Evolutionary conservation across 495 filamentous ascomycete species (phyloP).

Genomic region (Apiosordaria backusii): DNA sequence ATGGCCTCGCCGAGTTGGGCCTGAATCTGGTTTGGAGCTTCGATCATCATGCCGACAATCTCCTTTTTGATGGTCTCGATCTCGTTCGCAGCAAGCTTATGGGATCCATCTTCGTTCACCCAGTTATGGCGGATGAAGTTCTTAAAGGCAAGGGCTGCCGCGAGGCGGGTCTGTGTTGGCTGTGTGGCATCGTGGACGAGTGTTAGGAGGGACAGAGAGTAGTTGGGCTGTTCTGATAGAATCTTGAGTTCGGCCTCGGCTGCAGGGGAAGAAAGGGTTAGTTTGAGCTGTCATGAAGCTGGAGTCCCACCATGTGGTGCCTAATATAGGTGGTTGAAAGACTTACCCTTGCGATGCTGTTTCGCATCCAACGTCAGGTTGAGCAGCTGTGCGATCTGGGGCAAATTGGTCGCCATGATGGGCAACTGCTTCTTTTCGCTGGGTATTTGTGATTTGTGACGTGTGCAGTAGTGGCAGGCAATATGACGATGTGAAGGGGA

Average conservation of each 20-base stretch:
- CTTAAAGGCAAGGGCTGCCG: slow-evolving; percentile 95
- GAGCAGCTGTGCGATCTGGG: slow-evolving; percentile 71
- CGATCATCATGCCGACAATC: slow-evolving; percentile 94
- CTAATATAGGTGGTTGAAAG: not conserved
- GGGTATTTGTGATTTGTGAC: not conserved
- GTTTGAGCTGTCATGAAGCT: slow-evolving; percentile 1
- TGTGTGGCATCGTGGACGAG: slow-evolving; percentile 73
- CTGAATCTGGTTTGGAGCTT: slow-evolving; percentile 79
- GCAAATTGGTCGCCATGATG: slow-evolving; percentile 73
- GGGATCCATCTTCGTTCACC: slow-evolving; percentile 75
- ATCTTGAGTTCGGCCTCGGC: slow-evolving; percentile 74
- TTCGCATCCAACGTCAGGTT: slow-evolving; percentile 80
- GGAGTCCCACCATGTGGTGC: too few relatives aligned
- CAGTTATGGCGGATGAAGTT: slow-evolving; percentile 91
- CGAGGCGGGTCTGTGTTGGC: slow-evolving; percentile 72
- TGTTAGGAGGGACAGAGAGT: slow-evolving; percentile 81
- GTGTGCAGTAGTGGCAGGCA: not conserved
- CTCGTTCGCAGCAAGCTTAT: slow-evolving; percentile 77
- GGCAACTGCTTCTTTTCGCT: slow-evolving; percentile 4
- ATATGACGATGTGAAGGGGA: not conserved
- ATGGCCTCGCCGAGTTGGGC: slow-evolving; percentile 93
- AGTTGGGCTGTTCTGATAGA: slow-evolving; percentile 75
- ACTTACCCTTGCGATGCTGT: slow-evolving; percentile 82
- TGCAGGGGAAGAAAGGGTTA: slow-evolving; percentile 39
- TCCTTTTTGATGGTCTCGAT: slow-evolving; percentile 87